These are phyloP conservation scores for Pezicula rhizophila DNA, from an alignment of 2,329 filamentous ascomycete species.

Conservation along the genomic window DNA sequence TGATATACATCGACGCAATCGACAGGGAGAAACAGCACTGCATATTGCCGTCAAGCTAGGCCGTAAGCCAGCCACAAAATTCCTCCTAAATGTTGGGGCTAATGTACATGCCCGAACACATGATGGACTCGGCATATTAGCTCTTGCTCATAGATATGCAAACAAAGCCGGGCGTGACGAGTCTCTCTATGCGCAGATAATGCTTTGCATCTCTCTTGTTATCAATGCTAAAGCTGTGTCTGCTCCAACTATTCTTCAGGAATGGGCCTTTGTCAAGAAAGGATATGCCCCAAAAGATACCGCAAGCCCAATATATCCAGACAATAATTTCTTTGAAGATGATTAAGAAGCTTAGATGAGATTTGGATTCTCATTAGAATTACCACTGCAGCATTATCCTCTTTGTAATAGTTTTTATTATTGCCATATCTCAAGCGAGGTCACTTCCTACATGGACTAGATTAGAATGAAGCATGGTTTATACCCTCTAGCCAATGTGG, in stretches of 20 bases:
- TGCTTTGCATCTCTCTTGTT: constrained; percentile 6
- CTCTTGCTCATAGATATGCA: not conserved
- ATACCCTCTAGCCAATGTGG: too few species aligned
- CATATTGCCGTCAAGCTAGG: constrained; percentile 13
- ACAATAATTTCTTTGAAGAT: too few species aligned
- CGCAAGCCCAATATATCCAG: too few species aligned
- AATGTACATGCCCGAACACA: constrained; percentile 5
- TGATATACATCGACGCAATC: constrained; percentile 8
- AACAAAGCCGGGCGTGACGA: not conserved
- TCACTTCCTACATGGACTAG: too few species aligned
- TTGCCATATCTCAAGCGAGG: too few species aligned
- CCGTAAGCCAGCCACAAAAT: constrained; percentile 4
- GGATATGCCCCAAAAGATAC: too few species aligned
- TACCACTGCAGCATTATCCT: too few species aligned
- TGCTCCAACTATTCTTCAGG: constrained; percentile 4
- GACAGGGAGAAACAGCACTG: constrained; percentile 12
- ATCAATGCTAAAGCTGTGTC: constrained; percentile 1
- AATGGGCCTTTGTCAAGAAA: constrained; percentile 1
- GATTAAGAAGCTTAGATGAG: too few species aligned
- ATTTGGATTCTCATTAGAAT: too few species aligned
- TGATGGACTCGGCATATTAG: not conserved
- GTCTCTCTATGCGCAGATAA: constrained; percentile 5
- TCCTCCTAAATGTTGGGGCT: constrained; percentile 1
- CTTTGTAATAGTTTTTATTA: too few species aligned
- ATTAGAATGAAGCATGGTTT: too few species aligned